Conservation (phyloP, 306 rosid species). For the Gynostemma pentaphyllum region DNA sequence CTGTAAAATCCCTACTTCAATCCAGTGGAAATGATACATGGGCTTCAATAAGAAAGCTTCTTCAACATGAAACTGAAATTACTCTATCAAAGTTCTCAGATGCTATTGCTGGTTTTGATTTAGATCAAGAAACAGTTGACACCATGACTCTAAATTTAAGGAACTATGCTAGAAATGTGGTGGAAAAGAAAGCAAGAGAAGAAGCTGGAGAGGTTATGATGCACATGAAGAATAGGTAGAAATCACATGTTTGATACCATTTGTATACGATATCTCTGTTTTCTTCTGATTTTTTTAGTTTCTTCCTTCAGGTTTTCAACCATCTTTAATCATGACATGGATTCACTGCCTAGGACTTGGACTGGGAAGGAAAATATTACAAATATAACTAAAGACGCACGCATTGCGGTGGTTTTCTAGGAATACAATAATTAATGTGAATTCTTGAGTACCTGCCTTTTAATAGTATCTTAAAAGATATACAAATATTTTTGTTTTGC, state of each 20-base stretch:
- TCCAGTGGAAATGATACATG: constrained; percentile 63
- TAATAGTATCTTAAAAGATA: background rate
- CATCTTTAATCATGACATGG: constrained; percentile 65
- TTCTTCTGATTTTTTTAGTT: background rate
- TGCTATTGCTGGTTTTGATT: constrained; percentile 55
- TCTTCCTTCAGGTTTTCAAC: constrained; percentile 56
- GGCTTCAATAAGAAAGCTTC: constrained; percentile 60
- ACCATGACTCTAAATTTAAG: constrained; percentile 39
- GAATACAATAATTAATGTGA: background rate
- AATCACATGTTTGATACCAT: constrained; percentile 1
- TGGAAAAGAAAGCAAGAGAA: constrained; percentile 67
- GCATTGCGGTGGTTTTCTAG: constrained; percentile 39
- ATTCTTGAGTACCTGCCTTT: background rate
- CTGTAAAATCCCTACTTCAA: constrained; percentile 63
- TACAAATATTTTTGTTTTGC: constrained; percentile 9
- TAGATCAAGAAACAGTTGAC: constrained; percentile 42
- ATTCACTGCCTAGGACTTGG: constrained; percentile 88
- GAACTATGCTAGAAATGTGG: constrained; percentile 58
- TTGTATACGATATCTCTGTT: background rate
- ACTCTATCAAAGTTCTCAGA: constrained; percentile 35
- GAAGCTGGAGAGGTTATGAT: constrained; percentile 70
- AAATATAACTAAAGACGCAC: constrained; percentile 65
- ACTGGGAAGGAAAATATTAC: constrained; percentile 78
- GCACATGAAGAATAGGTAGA: constrained; percentile 85
- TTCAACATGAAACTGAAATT: constrained; percentile 50